Conservation (phyloP, 225 moss, liverwort and hornwort species). For the Physcomitrellopsis africana region DNA sequence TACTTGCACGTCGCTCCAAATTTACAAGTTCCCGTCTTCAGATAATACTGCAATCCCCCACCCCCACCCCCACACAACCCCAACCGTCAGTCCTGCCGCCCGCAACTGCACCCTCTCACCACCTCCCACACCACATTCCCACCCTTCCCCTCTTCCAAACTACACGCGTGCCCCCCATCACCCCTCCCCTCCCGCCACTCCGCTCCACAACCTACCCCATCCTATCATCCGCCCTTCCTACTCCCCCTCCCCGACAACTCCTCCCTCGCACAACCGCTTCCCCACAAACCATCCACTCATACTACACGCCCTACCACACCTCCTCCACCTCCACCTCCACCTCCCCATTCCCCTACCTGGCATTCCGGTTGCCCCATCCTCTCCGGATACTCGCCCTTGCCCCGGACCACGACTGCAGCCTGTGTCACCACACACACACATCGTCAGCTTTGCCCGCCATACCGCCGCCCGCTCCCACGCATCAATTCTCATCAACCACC, state of each 20-base stretch:
- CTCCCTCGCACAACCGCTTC: too few species aligned
- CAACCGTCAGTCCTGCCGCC: conserved; percentile 2
- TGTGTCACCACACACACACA: conserved; percentile 43
- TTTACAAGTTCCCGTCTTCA: conserved; percentile 99
- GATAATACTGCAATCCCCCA: conserved; percentile 73
- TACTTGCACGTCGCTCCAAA: conserved; percentile 99
- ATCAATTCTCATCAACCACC: conserved; percentile 22
- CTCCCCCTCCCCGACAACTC: too few species aligned
- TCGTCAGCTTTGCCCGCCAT: background rate
- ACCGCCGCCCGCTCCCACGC: too few species aligned
- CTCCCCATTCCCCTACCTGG: conserved; percentile 58
- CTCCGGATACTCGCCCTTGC: conserved; percentile 98
- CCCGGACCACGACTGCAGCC: conserved; percentile 91
- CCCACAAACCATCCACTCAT: too few species aligned
- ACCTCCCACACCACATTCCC: background rate
- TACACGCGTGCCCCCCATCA: conserved; percentile 69
- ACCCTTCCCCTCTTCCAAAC: too few species aligned
- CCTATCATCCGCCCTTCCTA: too few species aligned
- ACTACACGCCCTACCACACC: too few species aligned
- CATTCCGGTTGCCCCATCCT: conserved; percentile 97
- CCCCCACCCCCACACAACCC: background rate
- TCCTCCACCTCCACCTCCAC: too few species aligned
- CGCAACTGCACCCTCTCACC: background rate
- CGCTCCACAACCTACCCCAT: too few species aligned
- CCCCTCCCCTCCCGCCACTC: background rate